Evolutionary conservation across 768 basidiomycete species (phyloP), one percentile per base, ranked within the genome.

Genomic region (Phanerochaete sordida): DNA sequence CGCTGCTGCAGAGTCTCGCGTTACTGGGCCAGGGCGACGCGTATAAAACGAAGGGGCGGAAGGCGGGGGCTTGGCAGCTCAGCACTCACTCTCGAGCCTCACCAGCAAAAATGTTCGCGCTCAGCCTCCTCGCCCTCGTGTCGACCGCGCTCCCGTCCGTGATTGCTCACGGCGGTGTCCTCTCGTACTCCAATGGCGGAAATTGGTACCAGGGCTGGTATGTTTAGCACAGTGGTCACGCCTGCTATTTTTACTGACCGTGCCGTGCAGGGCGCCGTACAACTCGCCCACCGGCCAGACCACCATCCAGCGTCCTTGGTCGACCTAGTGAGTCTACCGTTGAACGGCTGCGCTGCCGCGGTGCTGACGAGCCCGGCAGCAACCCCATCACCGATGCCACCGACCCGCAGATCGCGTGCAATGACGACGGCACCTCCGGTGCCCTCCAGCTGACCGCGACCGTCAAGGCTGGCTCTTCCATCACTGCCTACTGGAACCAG

Each of bases 401-500:
- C n/a, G 71, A 73, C 52, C 55, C 73, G 7, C 60, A 55, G 52
- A 66, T 78, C 44, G 67, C 76, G 1, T 77, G 76, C 68, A 77
- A 77, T 63, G 65, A 63, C 55, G 68, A 72, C 56, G 75, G 76
- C 37, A 71, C 74, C 0, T 65, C 68, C 8, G 70, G 71, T 45
- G 64, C 69, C 44, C 58, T 65, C 30, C 76, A 77, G 63, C 71
- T 71, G 16, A 70, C 74, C 12, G 75, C 75, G 1, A 75, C 73
- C 4, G 76, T 76, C 31, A 65, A 72, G 58, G 76, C 76, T 39
- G 76, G 76, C 26, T 72, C 75, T 15, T 57, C 64, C 44, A 66
- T 78, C 58, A 73, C 68, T 15, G 76, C 76, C 7, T 74, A 74
- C 65, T 77, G 75, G 75, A 76, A 77, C 64, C 66, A 61, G 57